Conservation (phyloP, 495 filamentous ascomycete species). For the Paragyromitra xinjiangensis region DNA sequence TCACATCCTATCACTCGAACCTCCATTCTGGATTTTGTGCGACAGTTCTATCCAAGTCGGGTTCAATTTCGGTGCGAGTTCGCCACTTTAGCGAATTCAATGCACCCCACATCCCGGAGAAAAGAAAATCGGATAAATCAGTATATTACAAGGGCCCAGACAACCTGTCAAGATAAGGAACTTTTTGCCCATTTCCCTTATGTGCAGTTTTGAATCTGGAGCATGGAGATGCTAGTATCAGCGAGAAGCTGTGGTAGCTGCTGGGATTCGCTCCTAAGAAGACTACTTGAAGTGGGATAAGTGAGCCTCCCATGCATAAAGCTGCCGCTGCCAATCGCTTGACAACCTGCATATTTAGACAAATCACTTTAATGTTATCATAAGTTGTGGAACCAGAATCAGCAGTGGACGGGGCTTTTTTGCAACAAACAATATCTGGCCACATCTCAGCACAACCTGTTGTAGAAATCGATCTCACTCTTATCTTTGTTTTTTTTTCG, state of each 20-base stretch:
- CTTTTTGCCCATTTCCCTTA: background rate
- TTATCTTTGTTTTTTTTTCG: background rate
- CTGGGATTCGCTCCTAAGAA: background rate
- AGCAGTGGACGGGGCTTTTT: background rate
- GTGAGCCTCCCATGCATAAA: background rate
- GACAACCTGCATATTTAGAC: background rate
- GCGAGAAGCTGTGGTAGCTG: background rate
- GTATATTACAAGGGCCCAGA: background rate
- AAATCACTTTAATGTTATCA: background rate
- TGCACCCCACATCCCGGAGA: background rate
- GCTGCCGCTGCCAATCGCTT: background rate
- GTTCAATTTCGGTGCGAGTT: background rate
- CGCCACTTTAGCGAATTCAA: background rate
- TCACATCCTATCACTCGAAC: slow-evolving; percentile 8
- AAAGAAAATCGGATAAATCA: background rate
- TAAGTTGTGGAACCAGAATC: background rate
- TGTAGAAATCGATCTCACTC: background rate
- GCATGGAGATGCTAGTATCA: background rate
- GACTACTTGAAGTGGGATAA: background rate
- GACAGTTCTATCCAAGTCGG: background rate
- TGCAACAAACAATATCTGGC: background rate
- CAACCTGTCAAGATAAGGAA: background rate
- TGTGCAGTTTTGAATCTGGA: background rate
- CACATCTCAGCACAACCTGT: background rate
- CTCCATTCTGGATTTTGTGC: background rate